phyloP scores from a whole-genome alignment of 2,329 filamentous ascomycete species.

The Knoxdaviesia capensis region DNA sequence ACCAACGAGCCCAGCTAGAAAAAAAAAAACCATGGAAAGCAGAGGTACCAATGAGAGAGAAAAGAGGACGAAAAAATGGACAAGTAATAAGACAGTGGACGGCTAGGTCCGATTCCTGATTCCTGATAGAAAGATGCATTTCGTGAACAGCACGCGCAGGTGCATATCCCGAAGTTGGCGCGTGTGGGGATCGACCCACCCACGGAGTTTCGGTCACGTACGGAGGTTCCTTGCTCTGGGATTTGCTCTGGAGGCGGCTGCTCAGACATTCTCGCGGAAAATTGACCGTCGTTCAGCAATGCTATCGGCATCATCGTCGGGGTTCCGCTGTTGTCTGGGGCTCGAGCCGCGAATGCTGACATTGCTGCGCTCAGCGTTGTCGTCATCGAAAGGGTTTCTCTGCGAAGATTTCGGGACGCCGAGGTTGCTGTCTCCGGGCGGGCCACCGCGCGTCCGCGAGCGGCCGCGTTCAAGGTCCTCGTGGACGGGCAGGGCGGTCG shows the following conservation, averaged over 20 bases:
- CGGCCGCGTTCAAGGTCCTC: slow-evolving; percentile 1
- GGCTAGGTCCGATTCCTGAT: no score
- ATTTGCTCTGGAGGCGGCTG: not conserved
- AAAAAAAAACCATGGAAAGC: not conserved
- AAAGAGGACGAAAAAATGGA: not conserved
- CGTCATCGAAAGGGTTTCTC: slow-evolving; percentile 53
- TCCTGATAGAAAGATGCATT: no score
- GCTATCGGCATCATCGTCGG: slow-evolving; percentile 20
- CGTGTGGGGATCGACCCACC: no score
- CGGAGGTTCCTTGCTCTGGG: not conserved
- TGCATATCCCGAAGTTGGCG: no score
- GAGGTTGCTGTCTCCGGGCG: no score
- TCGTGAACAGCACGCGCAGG: no score
- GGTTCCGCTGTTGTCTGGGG: slow-evolving; percentile 40
- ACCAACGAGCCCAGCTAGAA: not conserved
- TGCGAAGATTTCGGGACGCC: slow-evolving; percentile 4
- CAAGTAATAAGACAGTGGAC: no score
- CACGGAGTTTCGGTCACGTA: not conserved
- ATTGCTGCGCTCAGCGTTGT: slow-evolving; percentile 36
- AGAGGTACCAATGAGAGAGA: not conserved
- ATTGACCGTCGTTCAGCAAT: slow-evolving; percentile 49
- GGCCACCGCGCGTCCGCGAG: no score
- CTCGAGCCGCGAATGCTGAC: slow-evolving; percentile 50
- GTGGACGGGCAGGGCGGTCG: no score
- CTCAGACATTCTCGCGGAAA: slow-evolving; percentile 48